These are phyloP conservation scores for Pseudogymnoascus sp. DNA, from an alignment of 2,329 filamentous ascomycete species.

Conservation along the genomic window DNA sequence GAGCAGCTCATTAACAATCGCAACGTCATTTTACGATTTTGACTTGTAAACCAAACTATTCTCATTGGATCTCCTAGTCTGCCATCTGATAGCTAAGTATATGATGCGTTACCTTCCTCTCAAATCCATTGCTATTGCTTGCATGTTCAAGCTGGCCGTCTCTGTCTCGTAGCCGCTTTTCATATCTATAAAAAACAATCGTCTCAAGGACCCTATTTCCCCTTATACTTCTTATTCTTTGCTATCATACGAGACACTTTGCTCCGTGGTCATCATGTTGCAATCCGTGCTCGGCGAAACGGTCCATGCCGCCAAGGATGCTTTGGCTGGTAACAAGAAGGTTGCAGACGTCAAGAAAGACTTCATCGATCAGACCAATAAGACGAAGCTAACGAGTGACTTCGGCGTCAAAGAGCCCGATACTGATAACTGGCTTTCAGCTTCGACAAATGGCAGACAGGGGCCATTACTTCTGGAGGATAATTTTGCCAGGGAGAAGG, in stretches of 20 bases:
- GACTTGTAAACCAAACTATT: not conserved
- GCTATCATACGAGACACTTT: not conserved
- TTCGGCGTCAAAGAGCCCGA: constrained; percentile 66
- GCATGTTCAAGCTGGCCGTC: not conserved
- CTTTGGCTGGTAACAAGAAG: constrained; percentile 22
- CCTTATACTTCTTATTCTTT: not conserved
- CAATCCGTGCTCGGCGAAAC: constrained; percentile 4
- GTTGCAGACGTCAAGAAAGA: constrained; percentile 27
- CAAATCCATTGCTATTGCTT: not conserved
- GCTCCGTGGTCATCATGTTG: not conserved
- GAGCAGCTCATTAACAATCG: not conserved
- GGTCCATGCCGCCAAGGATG: not conserved
- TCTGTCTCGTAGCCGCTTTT: not conserved
- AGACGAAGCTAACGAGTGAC: constrained; percentile 64
- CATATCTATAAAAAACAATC: not conserved
- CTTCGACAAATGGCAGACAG: constrained; percentile 52
- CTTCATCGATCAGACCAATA: constrained; percentile 50
- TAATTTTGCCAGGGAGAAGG: constrained; percentile 65
- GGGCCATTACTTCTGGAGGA: constrained; percentile 68
- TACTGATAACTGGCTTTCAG: constrained; percentile 71
- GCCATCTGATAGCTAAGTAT: not conserved
- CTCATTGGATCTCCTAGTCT: not conserved
- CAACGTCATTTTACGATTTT: constrained; percentile 7
- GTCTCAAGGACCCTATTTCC: not conserved
- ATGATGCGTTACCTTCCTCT: not conserved